Evolutionary conservation across 768 basidiomycete species (phyloP), one percentile per base, ranked within the genome.

Genomic region (Suillus cothurnatus): DNA sequence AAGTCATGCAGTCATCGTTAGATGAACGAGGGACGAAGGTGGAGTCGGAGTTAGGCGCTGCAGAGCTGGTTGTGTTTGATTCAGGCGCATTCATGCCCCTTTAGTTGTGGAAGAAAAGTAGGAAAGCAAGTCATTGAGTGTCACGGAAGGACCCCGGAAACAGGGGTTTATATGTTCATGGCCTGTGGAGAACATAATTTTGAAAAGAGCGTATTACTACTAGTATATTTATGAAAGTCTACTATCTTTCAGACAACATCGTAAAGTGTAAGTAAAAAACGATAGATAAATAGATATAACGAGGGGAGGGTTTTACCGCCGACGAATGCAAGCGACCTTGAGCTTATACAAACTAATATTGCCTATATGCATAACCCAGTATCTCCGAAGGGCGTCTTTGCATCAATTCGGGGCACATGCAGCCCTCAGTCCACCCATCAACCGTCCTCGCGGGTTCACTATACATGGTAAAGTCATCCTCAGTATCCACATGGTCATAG

Each of bases 1-100:
- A 93, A 1, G 88, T 82, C n/a, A 90, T 70, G 66, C 91, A 93
- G 49, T 92, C 88, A 56, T 81, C 75, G 67, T 77, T 70, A 5
- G 61, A 21, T 43, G 34, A 47, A 31, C 14, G 38, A 39, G 38
- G 38, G 26, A 28, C 39, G 17, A 28, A 12, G 39, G 57, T 3
- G 0, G 57, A 21, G 57, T 28, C 19, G 9, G 57, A 28, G 11
- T 21, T 26, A 12, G 39, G 39, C 12, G 39, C 19, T 28, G 26
- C 19, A 3, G 39, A 59, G 6, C 28, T 41, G 26, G 39, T 39
- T 41, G 39, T 3, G 26, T 41, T 39, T 28, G 26, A 41, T 59
- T 59, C 58, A 14, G 19, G 19, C 11, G 38, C 6, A 19, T 28
- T 59, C 58, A 59, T 59, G 19, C 58, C 58, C 9, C 7, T 47